A percentile compares a stretch with the other conserved stretches of the same genome.
These are phyloP conservation scores for Copromyces sp. DNA, from an alignment of 495 filamentous ascomycete species.

Conservation along the genomic window DNA sequence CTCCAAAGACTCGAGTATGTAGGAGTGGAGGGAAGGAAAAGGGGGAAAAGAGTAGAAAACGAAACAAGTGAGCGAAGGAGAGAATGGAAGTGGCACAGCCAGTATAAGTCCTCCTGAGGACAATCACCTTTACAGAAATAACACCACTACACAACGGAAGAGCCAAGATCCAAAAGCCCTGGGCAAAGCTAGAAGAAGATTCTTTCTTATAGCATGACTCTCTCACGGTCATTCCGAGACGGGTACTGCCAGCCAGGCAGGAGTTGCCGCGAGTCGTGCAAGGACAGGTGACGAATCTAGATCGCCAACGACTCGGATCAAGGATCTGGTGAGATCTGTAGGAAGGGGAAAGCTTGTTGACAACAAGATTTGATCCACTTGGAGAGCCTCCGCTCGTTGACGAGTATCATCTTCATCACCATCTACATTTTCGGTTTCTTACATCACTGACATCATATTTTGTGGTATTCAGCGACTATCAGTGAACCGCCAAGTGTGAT, in stretches of 20 bases:
- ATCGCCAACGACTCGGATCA: not conserved
- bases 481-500: not conserved
- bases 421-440: not conserved
- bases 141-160: constrained; percentile 1
- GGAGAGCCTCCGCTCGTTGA: not conserved
- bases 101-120: constrained; percentile 23
- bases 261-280: constrained; percentile 15
- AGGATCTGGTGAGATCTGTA: not conserved
- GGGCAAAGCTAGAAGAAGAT: not conserved
- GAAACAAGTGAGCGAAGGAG: constrained; percentile 12
- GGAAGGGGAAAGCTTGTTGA: not conserved
- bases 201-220: constrained; percentile 14
- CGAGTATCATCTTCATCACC: not conserved
- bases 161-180: constrained; percentile 5
- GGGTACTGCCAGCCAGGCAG: not conserved
- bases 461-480: not conserved
- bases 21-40: not conserved
- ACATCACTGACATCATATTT: not conserved
- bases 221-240: constrained; percentile 5
- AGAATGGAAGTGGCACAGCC: constrained; percentile 9
- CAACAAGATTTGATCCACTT: not conserved
- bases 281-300: not conserved
- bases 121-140: constrained; percentile 3
- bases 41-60: constrained; percentile 6
- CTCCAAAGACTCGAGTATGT: not conserved